These are phyloP conservation scores for Lactifluus echinatus DNA, from an alignment of 768 basidiomycete genomes.

Conservation along the genomic window DNA sequence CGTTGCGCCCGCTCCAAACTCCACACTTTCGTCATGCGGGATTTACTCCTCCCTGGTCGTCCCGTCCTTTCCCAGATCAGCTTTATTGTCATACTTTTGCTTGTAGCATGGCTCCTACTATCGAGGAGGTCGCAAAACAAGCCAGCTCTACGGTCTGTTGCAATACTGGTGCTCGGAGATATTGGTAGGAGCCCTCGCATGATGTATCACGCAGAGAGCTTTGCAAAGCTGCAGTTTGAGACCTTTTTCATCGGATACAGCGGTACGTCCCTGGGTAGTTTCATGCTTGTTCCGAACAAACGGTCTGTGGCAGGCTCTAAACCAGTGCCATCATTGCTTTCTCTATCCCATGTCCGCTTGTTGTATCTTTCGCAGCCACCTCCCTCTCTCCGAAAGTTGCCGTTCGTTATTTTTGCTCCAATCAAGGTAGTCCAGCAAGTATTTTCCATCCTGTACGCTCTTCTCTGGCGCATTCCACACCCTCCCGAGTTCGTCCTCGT, in stretches of 20 bases:
- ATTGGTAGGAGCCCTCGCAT: constrained; percentile 93
- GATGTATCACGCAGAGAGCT: constrained; percentile 97
- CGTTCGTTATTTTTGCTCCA: constrained; percentile 69
- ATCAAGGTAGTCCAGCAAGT: constrained; percentile 73
- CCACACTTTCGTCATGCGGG: neutral
- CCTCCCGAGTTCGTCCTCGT: constrained; percentile 82
- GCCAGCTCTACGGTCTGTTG: constrained; percentile 56
- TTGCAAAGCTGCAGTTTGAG: constrained; percentile 68
- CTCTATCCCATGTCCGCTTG: constrained; percentile 54
- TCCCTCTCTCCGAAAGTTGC: constrained; percentile 39
- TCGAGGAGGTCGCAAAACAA: neutral
- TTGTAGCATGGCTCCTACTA: constrained; percentile 6
- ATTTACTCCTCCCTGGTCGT: neutral
- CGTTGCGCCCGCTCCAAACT: neutral
- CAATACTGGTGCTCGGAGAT: constrained; percentile 89
- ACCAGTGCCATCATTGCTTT: constrained; percentile 64
- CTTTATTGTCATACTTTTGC: neutral
- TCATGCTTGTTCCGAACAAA: neutral
- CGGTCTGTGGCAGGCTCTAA: constrained; percentile 50
- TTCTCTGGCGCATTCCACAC: constrained; percentile 50
- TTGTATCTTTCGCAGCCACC: constrained; percentile 64
- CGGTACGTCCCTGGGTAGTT: constrained; percentile 39
- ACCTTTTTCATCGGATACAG: constrained; percentile 80
- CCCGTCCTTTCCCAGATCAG: neutral
- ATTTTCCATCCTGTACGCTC: constrained; percentile 47